Conservation (phyloP, 1,139 yeast species). For the Sporopachydermia cereana region DNA sequence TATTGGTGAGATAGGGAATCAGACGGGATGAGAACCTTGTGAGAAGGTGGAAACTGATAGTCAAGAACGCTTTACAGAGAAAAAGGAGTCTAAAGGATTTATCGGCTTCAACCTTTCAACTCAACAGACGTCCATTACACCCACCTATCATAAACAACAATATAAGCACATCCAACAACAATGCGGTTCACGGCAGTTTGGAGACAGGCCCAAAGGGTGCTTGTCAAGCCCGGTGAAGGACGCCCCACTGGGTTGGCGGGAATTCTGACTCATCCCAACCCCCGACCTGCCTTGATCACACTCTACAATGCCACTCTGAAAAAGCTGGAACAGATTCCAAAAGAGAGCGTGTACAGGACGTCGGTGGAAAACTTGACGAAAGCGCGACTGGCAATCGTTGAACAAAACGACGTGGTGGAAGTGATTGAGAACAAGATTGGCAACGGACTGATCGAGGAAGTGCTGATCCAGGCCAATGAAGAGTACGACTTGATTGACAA, state of each 20-base stretch:
- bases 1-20: background rate
- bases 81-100: background rate
- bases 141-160: background rate
- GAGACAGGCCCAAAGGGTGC: slow-evolving; percentile 44
- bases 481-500: slow-evolving; percentile 60
- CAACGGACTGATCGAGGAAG: slow-evolving; percentile 75
- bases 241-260: slow-evolving; percentile 77
- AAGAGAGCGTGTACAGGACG: slow-evolving; percentile 62
- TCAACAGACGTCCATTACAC: background rate
- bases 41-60: too few species aligned
- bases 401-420: slow-evolving; percentile 48
- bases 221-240: slow-evolving; percentile 56
- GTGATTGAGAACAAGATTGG: slow-evolving; percentile 69
- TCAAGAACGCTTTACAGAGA: background rate
- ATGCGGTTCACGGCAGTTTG: slow-evolving; percentile 32
- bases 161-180: slow-evolving; percentile 6
- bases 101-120: background rate
- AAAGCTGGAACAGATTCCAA: slow-evolving; percentile 50
- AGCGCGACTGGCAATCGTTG: slow-evolving; percentile 58
- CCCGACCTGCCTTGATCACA: slow-evolving; percentile 67
- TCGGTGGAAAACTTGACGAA: slow-evolving; percentile 64
- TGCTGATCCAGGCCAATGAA: slow-evolving; percentile 72
- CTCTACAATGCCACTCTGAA: slow-evolving; percentile 60
- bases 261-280: slow-evolving; percentile 68
- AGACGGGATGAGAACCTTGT: too few species aligned